Conservation (phyloP, 352 stramenopile species). For the Phytophthora lateralis region DNA sequence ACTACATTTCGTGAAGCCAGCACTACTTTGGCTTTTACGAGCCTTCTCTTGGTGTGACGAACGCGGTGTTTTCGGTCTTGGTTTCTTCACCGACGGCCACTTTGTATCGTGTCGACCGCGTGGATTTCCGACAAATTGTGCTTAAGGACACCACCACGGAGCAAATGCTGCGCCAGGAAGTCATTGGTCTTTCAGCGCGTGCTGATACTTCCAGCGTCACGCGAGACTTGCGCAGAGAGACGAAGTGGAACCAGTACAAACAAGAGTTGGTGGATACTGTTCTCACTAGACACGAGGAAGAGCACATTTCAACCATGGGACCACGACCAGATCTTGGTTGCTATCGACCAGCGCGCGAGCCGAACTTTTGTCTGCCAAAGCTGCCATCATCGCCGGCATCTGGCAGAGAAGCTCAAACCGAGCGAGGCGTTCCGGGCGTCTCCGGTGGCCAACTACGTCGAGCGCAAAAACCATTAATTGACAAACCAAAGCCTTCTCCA, state of each 20-base stretch:
- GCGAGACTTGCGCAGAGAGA: constrained; percentile 52
- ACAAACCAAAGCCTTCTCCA: constrained; percentile 24
- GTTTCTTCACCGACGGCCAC: constrained; percentile 63
- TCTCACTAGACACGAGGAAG: constrained; percentile 39
- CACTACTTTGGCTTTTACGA: constrained; percentile 76
- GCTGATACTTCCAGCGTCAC: constrained; percentile 48
- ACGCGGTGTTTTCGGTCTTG: constrained; percentile 62
- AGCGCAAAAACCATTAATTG: constrained; percentile 29
- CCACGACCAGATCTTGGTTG: constrained; percentile 34
- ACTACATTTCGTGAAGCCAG: constrained; percentile 31
- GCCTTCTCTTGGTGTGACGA: constrained; percentile 37
- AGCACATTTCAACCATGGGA: constrained; percentile 49
- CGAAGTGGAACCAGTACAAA: constrained; percentile 62
- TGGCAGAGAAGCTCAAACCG: constrained; percentile 11
- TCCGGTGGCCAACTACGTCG: constrained; percentile 25
- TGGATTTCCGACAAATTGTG: constrained; percentile 68
- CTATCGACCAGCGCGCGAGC: constrained; percentile 29
- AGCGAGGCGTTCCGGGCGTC: constrained; percentile 25
- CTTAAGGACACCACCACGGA: constrained; percentile 62
- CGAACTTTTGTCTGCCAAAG: constrained; percentile 25
- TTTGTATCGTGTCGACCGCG: constrained; percentile 71
- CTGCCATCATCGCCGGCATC: constrained; percentile 15
- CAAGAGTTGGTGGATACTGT: constrained; percentile 44
- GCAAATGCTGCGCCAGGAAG: constrained; percentile 50
- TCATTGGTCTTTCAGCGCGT: constrained; percentile 40